These are phyloP conservation scores for Diplodia sapinea DNA, from an alignment of 2,329 filamentous ascomycete genomes.

Conservation along the genomic window DNA sequence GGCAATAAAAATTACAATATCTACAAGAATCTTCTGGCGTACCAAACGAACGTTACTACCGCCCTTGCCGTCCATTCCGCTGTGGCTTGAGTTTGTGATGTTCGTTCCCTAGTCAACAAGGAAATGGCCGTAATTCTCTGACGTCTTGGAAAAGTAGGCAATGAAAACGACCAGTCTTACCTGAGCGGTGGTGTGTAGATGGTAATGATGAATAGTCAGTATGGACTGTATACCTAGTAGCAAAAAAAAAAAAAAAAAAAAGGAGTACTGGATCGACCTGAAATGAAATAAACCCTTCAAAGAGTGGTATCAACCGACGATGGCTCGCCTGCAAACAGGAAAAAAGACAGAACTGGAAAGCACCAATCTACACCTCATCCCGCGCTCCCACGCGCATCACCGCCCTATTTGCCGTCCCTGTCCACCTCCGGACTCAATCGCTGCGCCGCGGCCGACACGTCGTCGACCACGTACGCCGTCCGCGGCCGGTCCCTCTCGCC, in stretches of 20 bases:
- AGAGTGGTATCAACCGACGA: constrained; percentile 26
- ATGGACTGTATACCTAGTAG: not conserved
- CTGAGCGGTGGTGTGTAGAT: not conserved
- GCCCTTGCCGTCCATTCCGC: not conserved
- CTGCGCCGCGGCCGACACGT: not conserved
- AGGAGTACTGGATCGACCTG: not conserved
- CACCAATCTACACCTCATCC: constrained; percentile 1
- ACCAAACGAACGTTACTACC: not conserved
- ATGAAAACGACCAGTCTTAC: not conserved
- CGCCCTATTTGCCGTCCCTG: not conserved
- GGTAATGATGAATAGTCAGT: not conserved
- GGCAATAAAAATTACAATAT: constrained; percentile 23
- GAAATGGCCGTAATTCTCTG: not conserved
- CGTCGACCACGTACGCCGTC: constrained; percentile 9
- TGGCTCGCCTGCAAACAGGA: not conserved
- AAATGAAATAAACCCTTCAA: constrained; percentile 8
- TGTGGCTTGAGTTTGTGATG: not conserved
- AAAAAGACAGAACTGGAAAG: not conserved
- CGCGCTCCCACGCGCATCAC: not conserved
- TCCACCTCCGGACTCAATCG: not conserved
- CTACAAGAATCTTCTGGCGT: not conserved
- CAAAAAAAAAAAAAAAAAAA: not conserved
- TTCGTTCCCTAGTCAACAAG: not conserved
- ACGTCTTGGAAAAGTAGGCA: not conserved
- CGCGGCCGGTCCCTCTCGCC: constrained; percentile 1